phyloP scores from a whole-genome alignment of 306 rosid species.

The Corylus heterophylla region DNA sequence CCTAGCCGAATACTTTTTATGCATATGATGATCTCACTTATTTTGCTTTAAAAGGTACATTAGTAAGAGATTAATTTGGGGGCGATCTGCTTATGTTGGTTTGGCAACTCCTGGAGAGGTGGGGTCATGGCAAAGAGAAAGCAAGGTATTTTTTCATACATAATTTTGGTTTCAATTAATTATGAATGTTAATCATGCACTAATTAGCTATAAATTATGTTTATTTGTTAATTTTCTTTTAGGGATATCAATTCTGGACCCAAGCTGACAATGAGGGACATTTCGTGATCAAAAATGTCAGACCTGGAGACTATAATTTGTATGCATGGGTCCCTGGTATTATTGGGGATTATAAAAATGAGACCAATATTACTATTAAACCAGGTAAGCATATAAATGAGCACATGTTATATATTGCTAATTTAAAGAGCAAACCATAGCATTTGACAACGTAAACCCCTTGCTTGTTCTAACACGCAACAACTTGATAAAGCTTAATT shows the following conservation, averaged over 20 bases:
- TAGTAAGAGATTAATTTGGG: slow-evolving; percentile 4
- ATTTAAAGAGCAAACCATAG: too few relatives aligned
- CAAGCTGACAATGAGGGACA: slow-evolving; percentile 45
- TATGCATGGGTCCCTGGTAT: slow-evolving; percentile 79
- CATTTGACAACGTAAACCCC: too few relatives aligned
- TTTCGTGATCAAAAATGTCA: slow-evolving; percentile 51
- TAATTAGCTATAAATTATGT: background rate
- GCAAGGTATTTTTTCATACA: slow-evolving; percentile 18
- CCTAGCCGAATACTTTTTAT: too few relatives aligned
- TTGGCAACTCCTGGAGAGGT: slow-evolving; percentile 36
- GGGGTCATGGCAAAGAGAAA: slow-evolving; percentile 48
- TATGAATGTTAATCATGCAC: background rate
- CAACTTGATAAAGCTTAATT: too few relatives aligned
- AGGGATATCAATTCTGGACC: slow-evolving; percentile 95
- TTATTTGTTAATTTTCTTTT: background rate
- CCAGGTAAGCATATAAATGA: slow-evolving; percentile 36
- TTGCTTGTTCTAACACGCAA: too few relatives aligned
- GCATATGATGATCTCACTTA: background rate
- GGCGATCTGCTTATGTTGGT: slow-evolving; percentile 34
- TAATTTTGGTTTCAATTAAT: background rate
- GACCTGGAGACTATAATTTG: slow-evolving; percentile 67
- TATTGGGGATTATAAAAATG: slow-evolving; percentile 70
- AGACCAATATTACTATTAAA: slow-evolving; percentile 35
- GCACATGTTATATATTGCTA: too few relatives aligned
- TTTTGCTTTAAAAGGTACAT: slow-evolving; percentile 14